Base-by-base conservation (phyloP, 2,329 filamentous ascomycete species). In the Claviceps paspali region DNA sequence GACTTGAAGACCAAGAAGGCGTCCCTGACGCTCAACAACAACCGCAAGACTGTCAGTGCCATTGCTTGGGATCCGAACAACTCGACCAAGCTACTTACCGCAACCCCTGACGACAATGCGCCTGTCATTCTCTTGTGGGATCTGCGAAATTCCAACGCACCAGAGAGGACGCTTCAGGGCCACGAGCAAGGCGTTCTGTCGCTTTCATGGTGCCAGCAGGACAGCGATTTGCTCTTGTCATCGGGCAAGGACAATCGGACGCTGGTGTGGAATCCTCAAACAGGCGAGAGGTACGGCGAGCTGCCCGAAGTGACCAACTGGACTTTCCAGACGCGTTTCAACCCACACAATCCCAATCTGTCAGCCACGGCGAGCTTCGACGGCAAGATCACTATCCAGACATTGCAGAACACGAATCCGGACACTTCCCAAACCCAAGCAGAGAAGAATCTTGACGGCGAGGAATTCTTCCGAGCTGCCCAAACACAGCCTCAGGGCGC, bases 231-330 rank as follows among this genome's bases (percentile, higher is more conserved):
- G 35, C 64, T 98, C 35, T 69, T 98, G 17, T 98, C 91, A 2
- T 92, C 82, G 47, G 92, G 91, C 47, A 96, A 96, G 62, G 91
- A 98, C 60, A 96, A 96, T 55, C 76, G 84, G 49, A 95, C 87
- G 2, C 73, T 98, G 42, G 78, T 91, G 43, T 98, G 92, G 91
- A 96, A 96, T 58, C 85, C 91, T 1, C 82, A 91, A 52, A 94
- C 82, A 3, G 88, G 88, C 37, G 76, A 91, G 53, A 69, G 74
- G 10, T 81, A 86, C 45, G 91, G 92, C 46, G 88, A 96, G 60
- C 88, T 96, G 53, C 87, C 88, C 4, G 85, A 95, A 50, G 87
- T 93, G 38, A 95, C 88, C n/a, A 98, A 96, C 60, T 98, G 91
- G 88, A 94, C 87, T 5, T 98, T 98, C 65, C 79, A 88, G 54